Evolutionary conservation across 2,329 filamentous ascomycete species (phyloP).

Genomic region (Saccharata proteae): DNA sequence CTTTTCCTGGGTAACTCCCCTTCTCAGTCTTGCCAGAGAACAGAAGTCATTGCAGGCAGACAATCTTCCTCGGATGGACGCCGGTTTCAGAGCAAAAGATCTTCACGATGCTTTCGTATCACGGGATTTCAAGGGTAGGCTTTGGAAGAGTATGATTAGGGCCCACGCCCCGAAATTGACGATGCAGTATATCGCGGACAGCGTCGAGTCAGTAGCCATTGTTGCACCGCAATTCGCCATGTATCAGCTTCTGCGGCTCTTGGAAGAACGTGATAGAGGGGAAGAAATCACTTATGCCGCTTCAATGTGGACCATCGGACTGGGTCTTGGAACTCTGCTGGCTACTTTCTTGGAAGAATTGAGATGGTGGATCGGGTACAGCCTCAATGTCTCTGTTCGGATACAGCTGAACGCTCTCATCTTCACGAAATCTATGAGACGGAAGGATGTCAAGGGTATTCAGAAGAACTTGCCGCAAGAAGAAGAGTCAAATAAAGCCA

Average conservation of each 20-base stretch:
- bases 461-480: constrained; percentile 31
- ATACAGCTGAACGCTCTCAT: constrained; percentile 59
- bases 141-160: constrained; percentile 49
- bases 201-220: constrained; percentile 44
- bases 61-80: constrained; percentile 10
- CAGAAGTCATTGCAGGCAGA: constrained; percentile 1
- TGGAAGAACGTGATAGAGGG: constrained; percentile 43
- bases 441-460: constrained; percentile 61
- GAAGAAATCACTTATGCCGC: constrained; percentile 39
- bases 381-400: constrained; percentile 53
- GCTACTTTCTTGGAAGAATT: constrained; percentile 8
- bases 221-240: constrained; percentile 61
- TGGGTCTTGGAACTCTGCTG: constrained; percentile 43
- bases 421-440: constrained; percentile 64
- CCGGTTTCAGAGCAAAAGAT: constrained; percentile 7
- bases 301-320: constrained; percentile 56
- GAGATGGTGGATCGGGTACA: constrained; percentile 52
- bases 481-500: constrained; percentile 24
- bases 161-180: constrained; percentile 45
- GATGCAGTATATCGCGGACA: constrained; percentile 47
- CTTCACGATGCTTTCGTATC: constrained; percentile 9
- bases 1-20: constrained; percentile 49
- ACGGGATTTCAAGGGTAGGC: constrained; percentile 20
- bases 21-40: constrained; percentile 31
- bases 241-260: constrained; percentile 49